Conservation (phyloP, 2,329 filamentous ascomycete species). For the Fusarium zealandicum region DNA sequence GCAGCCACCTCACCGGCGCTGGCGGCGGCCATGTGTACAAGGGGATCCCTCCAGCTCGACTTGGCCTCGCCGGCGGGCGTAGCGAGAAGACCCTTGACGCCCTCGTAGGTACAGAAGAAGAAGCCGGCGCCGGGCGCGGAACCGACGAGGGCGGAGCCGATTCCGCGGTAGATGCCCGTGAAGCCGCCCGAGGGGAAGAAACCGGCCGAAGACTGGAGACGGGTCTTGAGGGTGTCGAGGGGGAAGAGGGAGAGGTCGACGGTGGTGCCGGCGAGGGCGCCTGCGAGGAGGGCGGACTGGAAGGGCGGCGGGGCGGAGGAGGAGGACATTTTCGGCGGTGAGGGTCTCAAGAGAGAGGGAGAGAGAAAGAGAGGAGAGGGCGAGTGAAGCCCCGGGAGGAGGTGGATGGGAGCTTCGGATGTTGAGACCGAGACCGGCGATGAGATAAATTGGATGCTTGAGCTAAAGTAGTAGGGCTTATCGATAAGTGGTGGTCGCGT, state of each 20-base stretch:
- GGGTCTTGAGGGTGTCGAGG: conserved; percentile 98
- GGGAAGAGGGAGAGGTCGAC: conserved; percentile 97
- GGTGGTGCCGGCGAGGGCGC: conserved; percentile 90
- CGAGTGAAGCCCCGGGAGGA: neutral
- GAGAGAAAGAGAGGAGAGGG: neutral
- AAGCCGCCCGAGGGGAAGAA: conserved; percentile 88
- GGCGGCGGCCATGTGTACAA: conserved; percentile 84
- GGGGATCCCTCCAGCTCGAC: conserved; percentile 40
- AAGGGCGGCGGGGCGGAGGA: conserved; percentile 52
- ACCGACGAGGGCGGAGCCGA: conserved; percentile 87
- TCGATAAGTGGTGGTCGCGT: conserved; percentile 35
- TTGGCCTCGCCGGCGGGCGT: conserved; percentile 36
- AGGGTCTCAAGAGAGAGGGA: neutral
- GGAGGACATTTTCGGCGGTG: conserved; percentile 7
- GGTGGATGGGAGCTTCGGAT: conserved; percentile 20
- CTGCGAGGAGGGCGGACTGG: conserved; percentile 73
- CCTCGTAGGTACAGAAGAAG: conserved; percentile 96
- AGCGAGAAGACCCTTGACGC: conserved; percentile 65
- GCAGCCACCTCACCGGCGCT: conserved; percentile 89
- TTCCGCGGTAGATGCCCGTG: conserved; percentile 88
- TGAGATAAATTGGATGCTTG: conserved; percentile 26
- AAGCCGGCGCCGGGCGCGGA: conserved; percentile 93
- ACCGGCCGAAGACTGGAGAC: conserved; percentile 81
- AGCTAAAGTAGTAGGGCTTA: conserved; percentile 23
- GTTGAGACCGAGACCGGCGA: conserved; percentile 39